Evolutionary conservation across 345 rosid species (phyloP), one percentile per base, ranked within the genome.

Genomic region (Arabidopsis thaliana): DNA sequence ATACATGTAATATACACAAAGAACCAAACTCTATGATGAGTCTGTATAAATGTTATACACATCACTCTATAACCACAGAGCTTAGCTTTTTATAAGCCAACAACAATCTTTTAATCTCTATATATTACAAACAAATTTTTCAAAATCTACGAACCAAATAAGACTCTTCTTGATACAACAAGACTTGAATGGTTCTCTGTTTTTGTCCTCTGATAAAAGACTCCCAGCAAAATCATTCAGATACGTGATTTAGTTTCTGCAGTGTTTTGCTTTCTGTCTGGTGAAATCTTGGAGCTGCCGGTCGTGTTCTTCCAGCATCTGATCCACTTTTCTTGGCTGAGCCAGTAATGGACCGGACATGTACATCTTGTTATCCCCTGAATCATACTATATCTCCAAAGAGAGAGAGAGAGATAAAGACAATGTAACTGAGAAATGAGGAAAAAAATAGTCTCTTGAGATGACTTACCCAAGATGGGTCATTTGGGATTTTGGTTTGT

Each of bases 241-340:
- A 60, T 12, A 22, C 10, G 51, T 40, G 58, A 52, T 28, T 66
- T 65, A 72, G 65, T 58, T 34, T 73, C 78, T 78, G 40, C 32
- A 12, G 2, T 72, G 81, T 53, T 66, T 60, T 7, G 81, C 73
- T 62, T 78, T 78, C 46, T 72, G 81, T 38, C 81, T 78, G 11
- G 89, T 84, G 61, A 75, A 87, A 70, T 92, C 97, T 73, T 90
- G 97, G 44, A 95, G 83, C 79, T 81, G 84, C 4, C 85, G 74
- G 59, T 95, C 96, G 4, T 89, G 97, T 59, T 95, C 99, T 84
- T 85, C 89, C n/a, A 92, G 87, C 96, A 95, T 85, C 52, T 90
- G 93, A 37, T 91, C 97, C 22, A 89, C 84, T 69, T 95, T 87
- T 82, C 86, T 83, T 23, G 97, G 84, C 38, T 89, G 83, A 68